These are phyloP conservation scores for Mycena haematopus DNA, from an alignment of 768 basidiomycete species.

Conservation along the genomic window DNA sequence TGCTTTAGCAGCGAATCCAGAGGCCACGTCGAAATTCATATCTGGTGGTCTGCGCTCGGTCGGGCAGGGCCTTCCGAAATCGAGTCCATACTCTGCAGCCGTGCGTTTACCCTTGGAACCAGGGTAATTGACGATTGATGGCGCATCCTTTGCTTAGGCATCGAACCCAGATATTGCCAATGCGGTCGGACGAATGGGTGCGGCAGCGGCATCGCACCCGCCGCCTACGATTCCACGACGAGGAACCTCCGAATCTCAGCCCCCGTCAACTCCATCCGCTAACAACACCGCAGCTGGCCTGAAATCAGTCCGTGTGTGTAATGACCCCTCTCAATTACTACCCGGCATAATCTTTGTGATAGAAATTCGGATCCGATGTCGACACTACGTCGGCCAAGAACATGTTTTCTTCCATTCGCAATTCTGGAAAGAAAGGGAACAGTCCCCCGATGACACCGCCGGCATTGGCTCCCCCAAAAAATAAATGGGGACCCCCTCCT, in stretches of 20 bases:
- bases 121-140: not conserved
- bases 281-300: constrained; percentile 34
- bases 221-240: constrained; percentile 38
- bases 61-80: constrained; percentile 11
- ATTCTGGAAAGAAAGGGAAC: constrained; percentile 43
- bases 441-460: constrained; percentile 43
- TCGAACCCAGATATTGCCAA: constrained; percentile 47
- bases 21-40: constrained; percentile 14
- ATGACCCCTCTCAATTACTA: not conserved
- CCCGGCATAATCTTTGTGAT: not conserved
- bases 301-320: constrained; percentile 37
- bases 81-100: constrained; percentile 21
- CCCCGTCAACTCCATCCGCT: constrained; percentile 31
- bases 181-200: constrained; percentile 62
- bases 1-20: constrained; percentile 23
- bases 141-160: constrained; percentile 34
- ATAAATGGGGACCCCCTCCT: constrained; percentile 60
- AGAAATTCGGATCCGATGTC: constrained; percentile 66
- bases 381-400: constrained; percentile 58
- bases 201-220: constrained; percentile 47
- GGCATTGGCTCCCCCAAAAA: constrained; percentile 52
- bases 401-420: constrained; percentile 54
- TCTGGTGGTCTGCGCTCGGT: constrained; percentile 13
- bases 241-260: constrained; percentile 25
- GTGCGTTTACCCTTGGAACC: constrained; percentile 4